Evolutionary conservation across 805 yeast genomes (phyloP), one percentile per base, ranked within the genome.

Genomic region (Lipomyces yamanashiensis): DNA sequence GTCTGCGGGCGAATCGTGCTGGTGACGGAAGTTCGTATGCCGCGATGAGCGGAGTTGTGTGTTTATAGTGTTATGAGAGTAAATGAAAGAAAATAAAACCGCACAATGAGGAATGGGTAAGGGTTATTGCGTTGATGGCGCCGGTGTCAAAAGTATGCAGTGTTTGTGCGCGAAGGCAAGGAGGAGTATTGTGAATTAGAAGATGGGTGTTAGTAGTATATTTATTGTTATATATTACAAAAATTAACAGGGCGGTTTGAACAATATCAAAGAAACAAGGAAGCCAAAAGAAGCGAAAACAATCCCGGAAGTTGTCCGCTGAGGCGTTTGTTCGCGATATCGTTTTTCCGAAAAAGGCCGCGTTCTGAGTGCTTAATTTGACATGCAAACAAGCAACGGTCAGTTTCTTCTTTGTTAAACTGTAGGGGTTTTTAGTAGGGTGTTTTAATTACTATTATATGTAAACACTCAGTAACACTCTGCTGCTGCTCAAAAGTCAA

Each of bases 321-420:
- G 34, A 48, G 37, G 44, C 34, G 45, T 44, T 15, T n/a, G 45
- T n/a, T 40, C 57, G 57, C 57, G 57, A 53, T 41, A 53, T 53
- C 37, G 57, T 53, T 53, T 53, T 53, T 53, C 57, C 57, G 57
- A 36, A 21, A 19, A 23, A 48, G 52, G 19, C 19, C 34, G 37
- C 52, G 52, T n/a, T 36, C 2, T 6, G 41, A 12, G 41, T 39
- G n/a, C 2, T n/a, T n/a, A n/a, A 43, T 43, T 43, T 13, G 47
- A 37, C 17, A 4, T 2, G 47, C 47, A 8, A n/a, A 6, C 12
- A 12, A 12, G 41, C 41, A 39, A 15, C 41, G 2, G 41, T 39
- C n/a, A 15, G 13, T 39, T 7, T 39, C 40, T 15, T 39, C 3
- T 39, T 3, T 39, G 41, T 3, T 3, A 39, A 12, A 12, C 41